A percentile compares a stretch with the other conserved stretches of the same genome.
Conservation (phyloP, 805 yeast species). For the Starmerella davenportii region DNA sequence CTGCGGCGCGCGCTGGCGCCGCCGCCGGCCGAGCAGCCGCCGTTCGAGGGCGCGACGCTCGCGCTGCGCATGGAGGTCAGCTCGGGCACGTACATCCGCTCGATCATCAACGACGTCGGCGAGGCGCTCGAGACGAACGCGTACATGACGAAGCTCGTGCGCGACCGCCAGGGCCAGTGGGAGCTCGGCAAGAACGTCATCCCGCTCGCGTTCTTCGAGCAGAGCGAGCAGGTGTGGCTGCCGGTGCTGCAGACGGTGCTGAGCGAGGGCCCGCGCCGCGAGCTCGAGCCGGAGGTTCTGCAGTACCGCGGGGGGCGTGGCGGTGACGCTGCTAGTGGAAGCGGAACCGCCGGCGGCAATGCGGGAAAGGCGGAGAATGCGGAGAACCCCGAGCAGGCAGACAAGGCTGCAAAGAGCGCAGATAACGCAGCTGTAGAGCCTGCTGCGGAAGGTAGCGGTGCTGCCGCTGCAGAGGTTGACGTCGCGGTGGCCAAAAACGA, state of each 20-base stretch:
- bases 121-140: conserved; percentile 63
- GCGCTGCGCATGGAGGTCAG: conserved; percentile 67
- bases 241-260: conserved; percentile 23
- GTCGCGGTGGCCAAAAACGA: no score
- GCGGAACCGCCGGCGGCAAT: no score
- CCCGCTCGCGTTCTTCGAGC: conserved; percentile 39
- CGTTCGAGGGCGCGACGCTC: conserved; percentile 26
- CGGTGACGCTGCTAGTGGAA: no score
- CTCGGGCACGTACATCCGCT: conserved; percentile 88
- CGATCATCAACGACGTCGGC: conserved; percentile 77
- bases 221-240: conserved; percentile 48
- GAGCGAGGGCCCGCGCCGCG: conserved; percentile 20
- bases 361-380: no score
- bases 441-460: no score
- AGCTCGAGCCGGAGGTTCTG: conserved; percentile 1
- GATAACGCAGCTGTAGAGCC: no score
- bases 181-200: conserved; percentile 50
- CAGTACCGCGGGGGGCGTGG: no score
- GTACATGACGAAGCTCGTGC: conserved; percentile 67
- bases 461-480: no score
- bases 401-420: no score
- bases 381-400: no score
- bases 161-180: conserved; percentile 75
- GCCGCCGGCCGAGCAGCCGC: background rate
- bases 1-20: background rate